Percentiles rank a stretch among this genome's conserved stretches.
These are phyloP conservation scores for Psilocybe tampanensis DNA, from an alignment of 768 basidiomycete genomes.

Conservation along the genomic window DNA sequence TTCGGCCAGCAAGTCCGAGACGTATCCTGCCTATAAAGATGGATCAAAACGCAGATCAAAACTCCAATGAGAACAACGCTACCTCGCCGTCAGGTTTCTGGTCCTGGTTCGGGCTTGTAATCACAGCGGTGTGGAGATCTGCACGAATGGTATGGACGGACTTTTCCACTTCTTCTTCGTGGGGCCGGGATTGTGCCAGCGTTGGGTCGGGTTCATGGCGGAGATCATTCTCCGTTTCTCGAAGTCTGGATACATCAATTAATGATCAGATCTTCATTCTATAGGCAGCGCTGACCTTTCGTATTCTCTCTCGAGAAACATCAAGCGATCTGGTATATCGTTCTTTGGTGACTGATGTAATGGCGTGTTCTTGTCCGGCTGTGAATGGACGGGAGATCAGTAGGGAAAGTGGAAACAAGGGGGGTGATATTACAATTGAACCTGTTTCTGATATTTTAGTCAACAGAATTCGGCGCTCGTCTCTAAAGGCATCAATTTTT, in stretches of 20 bases:
- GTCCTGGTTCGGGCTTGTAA: neutral
- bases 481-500: conserved; percentile 37
- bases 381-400: neutral
- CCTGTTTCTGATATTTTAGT: neutral
- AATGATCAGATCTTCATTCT: neutral
- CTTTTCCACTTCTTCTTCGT: conserved; percentile 35
- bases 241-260: conserved; percentile 26
- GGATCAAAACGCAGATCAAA: neutral
- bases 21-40: neutral
- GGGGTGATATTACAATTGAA: neutral
- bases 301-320: neutral
- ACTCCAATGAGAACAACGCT: too few relatives aligned
- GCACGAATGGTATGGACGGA: conserved; percentile 24
- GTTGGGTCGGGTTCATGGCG: conserved; percentile 30
- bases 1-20: neutral
- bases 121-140: neutral
- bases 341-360: neutral
- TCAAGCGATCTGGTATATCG: neutral
- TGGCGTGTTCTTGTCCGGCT: neutral
- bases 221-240: conserved; percentile 28
- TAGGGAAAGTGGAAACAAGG: neutral
- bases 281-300: neutral
- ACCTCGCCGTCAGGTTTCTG: neutral
- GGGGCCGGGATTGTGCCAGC: conserved; percentile 21
- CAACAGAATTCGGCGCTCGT: conserved; percentile 36